Evolutionary conservation across 495 filamentous ascomycete genomes (phyloP).

Genomic region (Lophiostoma macrostomum): DNA sequence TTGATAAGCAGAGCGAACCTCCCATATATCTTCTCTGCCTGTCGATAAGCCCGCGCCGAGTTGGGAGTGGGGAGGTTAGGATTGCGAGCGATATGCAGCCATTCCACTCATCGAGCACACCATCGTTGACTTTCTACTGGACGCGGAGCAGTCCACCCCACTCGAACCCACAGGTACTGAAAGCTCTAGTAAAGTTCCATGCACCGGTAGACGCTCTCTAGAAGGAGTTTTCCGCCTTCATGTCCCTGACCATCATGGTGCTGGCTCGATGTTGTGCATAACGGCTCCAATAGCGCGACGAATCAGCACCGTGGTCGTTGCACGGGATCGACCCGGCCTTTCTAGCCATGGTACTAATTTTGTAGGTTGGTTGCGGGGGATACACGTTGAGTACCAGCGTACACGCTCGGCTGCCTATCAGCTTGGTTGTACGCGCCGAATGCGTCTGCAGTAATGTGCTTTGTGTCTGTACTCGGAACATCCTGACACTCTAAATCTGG

Average conservation of each 20-base stretch:
- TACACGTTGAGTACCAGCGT: constrained; percentile 12
- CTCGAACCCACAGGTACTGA: constrained; percentile 7
- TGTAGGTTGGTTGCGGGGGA: constrained; percentile 12
- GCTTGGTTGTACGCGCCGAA: not conserved
- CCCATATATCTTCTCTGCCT: not conserved
- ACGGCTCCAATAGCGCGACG: not conserved
- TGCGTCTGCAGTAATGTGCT: no score
- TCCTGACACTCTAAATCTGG: no score
- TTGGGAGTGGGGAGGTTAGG: constrained; percentile 3
- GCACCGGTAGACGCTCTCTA: no score
- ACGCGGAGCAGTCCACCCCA: constrained; percentile 2
- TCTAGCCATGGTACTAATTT: constrained; percentile 20
- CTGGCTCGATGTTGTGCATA: constrained; percentile 26
- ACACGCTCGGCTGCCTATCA: not conserved
- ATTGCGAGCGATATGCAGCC: constrained; percentile 31
- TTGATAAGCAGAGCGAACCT: no score
- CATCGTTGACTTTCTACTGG: constrained; percentile 21
- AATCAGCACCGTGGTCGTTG: constrained; percentile 11
- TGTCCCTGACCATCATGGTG: constrained; percentile 28
- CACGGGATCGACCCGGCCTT: constrained; percentile 23
- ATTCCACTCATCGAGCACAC: constrained; percentile 33
- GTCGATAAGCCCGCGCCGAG: constrained; percentile 14
- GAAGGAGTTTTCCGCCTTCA: no score
- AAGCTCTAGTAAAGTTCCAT: not conserved
- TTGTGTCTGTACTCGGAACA: no score